Conservation (phyloP, 495 filamentous ascomycete species). For the Talaromyces stipitatus region DNA sequence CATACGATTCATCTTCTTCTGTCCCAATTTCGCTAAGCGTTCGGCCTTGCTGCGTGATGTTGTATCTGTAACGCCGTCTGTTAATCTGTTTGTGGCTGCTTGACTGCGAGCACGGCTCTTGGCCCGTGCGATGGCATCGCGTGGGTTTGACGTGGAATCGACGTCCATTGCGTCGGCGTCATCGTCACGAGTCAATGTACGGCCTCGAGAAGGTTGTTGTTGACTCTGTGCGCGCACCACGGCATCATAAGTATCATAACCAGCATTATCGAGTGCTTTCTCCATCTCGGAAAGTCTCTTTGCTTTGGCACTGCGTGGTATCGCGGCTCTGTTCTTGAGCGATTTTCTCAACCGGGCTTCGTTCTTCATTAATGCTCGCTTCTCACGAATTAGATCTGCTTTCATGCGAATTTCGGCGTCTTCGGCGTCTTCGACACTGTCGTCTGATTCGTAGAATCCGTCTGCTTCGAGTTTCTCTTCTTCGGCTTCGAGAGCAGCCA, state of each 20-base stretch:
- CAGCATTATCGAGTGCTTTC: slow-evolving; percentile 70
- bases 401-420: slow-evolving; percentile 82
- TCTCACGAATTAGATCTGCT: slow-evolving; percentile 91
- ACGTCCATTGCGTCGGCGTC: slow-evolving; percentile 82
- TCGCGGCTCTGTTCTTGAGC: slow-evolving; percentile 89
- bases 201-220: slow-evolving; percentile 52
- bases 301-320: slow-evolving; percentile 66
- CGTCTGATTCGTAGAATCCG: slow-evolving; percentile 69
- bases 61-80: slow-evolving; percentile 57
- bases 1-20: slow-evolving; percentile 98
- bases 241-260: slow-evolving; percentile 72
- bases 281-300: slow-evolving; percentile 82
- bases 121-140: slow-evolving; percentile 58
- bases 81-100: slow-evolving; percentile 66
- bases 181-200: slow-evolving; percentile 41
- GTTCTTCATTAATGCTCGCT: slow-evolving; percentile 79
- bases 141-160: slow-evolving; percentile 47
- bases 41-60: slow-evolving; percentile 68
- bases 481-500: slow-evolving; percentile 86
- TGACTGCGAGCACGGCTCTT: slow-evolving; percentile 74
- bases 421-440: slow-evolving; percentile 68
- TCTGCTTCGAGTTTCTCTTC: slow-evolving; percentile 83
- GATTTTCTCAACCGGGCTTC: slow-evolving; percentile 87
- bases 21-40: slow-evolving; percentile 73
- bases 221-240: slow-evolving; percentile 62